These are phyloP conservation scores for Wickerhamiella qilinensis DNA, from an alignment of 805 yeast species.

Conservation along the genomic window DNA sequence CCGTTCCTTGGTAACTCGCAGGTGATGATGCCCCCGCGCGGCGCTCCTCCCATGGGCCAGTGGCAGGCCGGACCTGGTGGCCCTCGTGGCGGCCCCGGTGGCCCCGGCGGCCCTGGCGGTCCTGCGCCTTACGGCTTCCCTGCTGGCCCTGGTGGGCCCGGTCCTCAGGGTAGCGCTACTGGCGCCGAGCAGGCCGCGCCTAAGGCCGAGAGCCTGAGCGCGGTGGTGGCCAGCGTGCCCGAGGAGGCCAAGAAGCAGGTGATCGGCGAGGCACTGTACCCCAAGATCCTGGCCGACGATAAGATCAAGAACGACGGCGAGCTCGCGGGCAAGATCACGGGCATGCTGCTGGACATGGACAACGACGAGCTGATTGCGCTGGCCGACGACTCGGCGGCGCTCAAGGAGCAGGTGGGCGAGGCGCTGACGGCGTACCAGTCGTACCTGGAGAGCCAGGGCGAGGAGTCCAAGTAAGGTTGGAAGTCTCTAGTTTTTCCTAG, in stretches of 20 bases:
- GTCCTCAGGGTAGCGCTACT: constrained; percentile 7
- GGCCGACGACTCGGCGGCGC: constrained; percentile 77
- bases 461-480: constrained; percentile 9
- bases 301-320: constrained; percentile 78
- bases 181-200: constrained; percentile 17
- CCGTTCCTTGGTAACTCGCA: constrained; percentile 26
- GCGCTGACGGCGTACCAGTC: constrained; percentile 90
- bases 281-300: constrained; percentile 67
- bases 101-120: constrained; percentile 21
- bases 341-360: constrained; percentile 95
- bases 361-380: constrained; percentile 77
- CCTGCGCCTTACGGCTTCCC: constrained; percentile 14
- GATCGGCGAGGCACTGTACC: constrained; percentile 83
- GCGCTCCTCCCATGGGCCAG: constrained; percentile 24
- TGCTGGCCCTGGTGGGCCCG: constrained; percentile 17
- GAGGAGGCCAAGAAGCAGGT: constrained; percentile 57
- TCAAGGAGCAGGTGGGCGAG: constrained; percentile 83
- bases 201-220: constrained; percentile 33
- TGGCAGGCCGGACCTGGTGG: constrained; percentile 21
- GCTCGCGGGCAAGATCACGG: constrained; percentile 97
- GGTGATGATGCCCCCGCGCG: constrained; percentile 20
- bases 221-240: constrained; percentile 42
- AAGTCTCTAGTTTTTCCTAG: neutral
- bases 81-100: constrained; percentile 24
- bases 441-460: constrained; percentile 43